These are phyloP conservation scores for Lophiostoma macrostomum DNA, from an alignment of 495 filamentous ascomycete species.

Conservation along the genomic window DNA sequence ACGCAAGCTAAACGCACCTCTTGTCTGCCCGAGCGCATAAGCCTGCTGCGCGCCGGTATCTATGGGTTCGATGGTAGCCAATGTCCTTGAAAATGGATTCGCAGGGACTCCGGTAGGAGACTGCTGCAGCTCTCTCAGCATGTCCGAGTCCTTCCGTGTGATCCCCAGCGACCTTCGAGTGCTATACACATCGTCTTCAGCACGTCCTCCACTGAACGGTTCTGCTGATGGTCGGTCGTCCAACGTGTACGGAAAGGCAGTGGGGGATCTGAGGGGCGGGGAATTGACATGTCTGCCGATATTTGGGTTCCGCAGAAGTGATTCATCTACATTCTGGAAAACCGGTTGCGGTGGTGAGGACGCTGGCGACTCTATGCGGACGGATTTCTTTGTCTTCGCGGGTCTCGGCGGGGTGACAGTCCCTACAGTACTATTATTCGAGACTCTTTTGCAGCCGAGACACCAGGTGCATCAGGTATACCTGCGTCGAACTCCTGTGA, in stretches of 20 bases:
- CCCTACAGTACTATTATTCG: constrained; percentile 29
- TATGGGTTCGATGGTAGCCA: constrained; percentile 38
- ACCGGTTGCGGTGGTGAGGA: constrained; percentile 25
- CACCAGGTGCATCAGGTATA: constrained; percentile 5
- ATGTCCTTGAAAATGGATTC: constrained; percentile 40
- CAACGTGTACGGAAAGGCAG: constrained; percentile 16
- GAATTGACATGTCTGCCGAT: neutral
- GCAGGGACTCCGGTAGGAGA: constrained; percentile 7
- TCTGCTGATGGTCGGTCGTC: constrained; percentile 10
- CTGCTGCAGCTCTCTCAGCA: neutral
- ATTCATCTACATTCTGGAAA: constrained; percentile 11
- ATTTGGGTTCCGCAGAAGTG: constrained; percentile 1
- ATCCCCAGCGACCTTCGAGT: constrained; percentile 23
- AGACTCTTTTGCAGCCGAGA: constrained; percentile 3
- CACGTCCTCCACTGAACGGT: constrained; percentile 8
- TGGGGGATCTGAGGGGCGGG: constrained; percentile 10
- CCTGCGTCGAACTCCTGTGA: constrained; percentile 22
- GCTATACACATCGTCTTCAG: constrained; percentile 14
- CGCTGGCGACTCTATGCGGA: constrained; percentile 33
- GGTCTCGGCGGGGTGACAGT: constrained; percentile 7
- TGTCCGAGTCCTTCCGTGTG: constrained; percentile 23
- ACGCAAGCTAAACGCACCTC: constrained; percentile 12
- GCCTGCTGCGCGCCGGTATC: constrained; percentile 1
- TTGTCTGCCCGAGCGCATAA: constrained; percentile 5
- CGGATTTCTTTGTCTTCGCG: constrained; percentile 31